Evolutionary conservation across 768 basidiomycete species (phyloP), one percentile per base, ranked within the genome.

Genomic region (Tricholoma furcatifolium): DNA sequence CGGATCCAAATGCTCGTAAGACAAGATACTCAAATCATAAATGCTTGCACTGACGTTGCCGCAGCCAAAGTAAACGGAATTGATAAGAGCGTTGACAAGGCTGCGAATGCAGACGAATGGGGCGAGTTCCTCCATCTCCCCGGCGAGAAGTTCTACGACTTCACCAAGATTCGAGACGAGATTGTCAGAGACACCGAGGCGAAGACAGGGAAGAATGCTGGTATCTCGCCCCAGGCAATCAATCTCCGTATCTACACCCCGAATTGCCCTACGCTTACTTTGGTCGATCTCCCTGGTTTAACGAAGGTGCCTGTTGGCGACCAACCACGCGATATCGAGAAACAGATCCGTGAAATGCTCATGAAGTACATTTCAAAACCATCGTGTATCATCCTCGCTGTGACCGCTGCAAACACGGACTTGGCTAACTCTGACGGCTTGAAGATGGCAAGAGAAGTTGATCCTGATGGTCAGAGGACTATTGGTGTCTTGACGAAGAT

Each of bases 401-500:
- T 98, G 57, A 97, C 96, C 0, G 89, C 87, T 35, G 96, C 93
- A 60, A 98, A 98, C 68, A 88, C 85, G 43, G 97, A 99, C 77
- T 79, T 99, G 80, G 97, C 97, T 55, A 99, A 98, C 72, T 98
- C 96, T 17, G 97, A 98, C 69, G 96, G 97, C 44, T 70, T 97
- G 65, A 96, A 97, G 75, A 74, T 98, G 79, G 96, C 94, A 46
- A 80, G 97, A 56, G 94, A 98, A 64, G 94, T 98, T 21, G 97
- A 99, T 66, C 95, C 96, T 2, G 96, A 98, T 53, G 97, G 97
- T 27, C 88, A 87, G 38, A 80, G 96, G 65, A 99, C 97, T 18
- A 98, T 99, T 59, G 97, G 97, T 80, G 97, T 99, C 17, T 73
- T 98, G 63, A 99, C 97, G 12, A 99, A 99, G 72, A 90, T 98